These are phyloP conservation scores for Rugonectria rugulosa DNA, from an alignment of 2,329 filamentous ascomycete species.

Conservation along the genomic window DNA sequence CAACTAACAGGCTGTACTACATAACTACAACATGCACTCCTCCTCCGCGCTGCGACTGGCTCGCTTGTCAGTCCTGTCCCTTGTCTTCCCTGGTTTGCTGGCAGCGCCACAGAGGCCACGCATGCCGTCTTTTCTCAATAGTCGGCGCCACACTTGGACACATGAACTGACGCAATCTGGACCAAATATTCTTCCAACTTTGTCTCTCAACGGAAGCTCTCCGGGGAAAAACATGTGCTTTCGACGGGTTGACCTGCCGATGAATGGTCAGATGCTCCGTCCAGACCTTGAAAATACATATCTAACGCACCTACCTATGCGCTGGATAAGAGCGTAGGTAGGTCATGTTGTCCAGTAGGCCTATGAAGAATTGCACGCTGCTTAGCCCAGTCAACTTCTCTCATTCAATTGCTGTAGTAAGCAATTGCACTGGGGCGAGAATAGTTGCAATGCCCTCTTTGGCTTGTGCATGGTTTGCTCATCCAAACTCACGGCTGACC, in stretches of 20 bases:
- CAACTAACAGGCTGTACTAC: not conserved
- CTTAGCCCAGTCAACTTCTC: not conserved
- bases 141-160: not conserved
- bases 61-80: slow-evolving; percentile 4
- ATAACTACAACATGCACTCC: not conserved
- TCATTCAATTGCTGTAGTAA: too few species aligned
- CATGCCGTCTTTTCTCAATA: slow-evolving; percentile 1
- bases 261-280: slow-evolving; percentile 23
- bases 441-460: too few species aligned
- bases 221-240: slow-evolving; percentile 18
- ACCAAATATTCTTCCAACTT: not conserved
- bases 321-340: slow-evolving; percentile 9
- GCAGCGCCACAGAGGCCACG: not conserved
- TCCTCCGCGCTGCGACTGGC: not conserved
- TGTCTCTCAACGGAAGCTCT: slow-evolving; percentile 13
- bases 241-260: slow-evolving; percentile 10
- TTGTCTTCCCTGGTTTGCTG: not conserved
- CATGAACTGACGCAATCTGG: slow-evolving; percentile 13
- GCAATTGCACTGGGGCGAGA: too few species aligned
- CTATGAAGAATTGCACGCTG: too few species aligned
- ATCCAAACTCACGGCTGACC: too few species aligned
- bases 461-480: too few species aligned
- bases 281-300: slow-evolving; percentile 8
- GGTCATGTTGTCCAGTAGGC: slow-evolving; percentile 2
- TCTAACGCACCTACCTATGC: too few species aligned